Percentiles rank a stretch among this genome's conserved stretches.
phyloP scores from a whole-genome alignment of 495 filamentous ascomycete genomes.

The Penicillium macrosclerotiorum region DNA sequence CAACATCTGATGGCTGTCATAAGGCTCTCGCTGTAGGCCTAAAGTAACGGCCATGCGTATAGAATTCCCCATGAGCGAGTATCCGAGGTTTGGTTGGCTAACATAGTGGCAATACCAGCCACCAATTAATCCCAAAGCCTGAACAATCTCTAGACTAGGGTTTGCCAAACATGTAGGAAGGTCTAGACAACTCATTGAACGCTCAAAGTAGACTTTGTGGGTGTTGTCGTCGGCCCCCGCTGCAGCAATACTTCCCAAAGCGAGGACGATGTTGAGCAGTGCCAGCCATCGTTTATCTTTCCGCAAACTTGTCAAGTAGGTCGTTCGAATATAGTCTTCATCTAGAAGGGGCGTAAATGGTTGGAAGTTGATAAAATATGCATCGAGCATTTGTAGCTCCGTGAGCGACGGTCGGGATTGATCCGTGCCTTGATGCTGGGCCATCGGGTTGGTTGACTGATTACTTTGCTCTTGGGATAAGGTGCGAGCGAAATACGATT shows the following conservation, averaged over 20 bases:
- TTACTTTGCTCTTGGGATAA: background rate
- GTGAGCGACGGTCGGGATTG: slow-evolving; percentile 1
- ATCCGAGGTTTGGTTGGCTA: slow-evolving; percentile 73
- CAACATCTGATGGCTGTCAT: slow-evolving; percentile 6
- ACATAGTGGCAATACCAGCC: slow-evolving; percentile 81
- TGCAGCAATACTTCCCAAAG: slow-evolving; percentile 67
- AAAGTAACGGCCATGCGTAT: slow-evolving; percentile 37
- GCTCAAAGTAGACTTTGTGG: slow-evolving; percentile 68
- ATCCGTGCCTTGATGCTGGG: background rate
- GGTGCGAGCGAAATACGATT: slow-evolving; percentile 30
- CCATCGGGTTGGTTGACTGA: background rate
- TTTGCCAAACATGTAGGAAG: slow-evolving; percentile 58
- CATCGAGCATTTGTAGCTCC: slow-evolving; percentile 52
- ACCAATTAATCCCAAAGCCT: slow-evolving; percentile 67
- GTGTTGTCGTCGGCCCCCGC: slow-evolving; percentile 65
- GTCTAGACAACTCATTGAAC: slow-evolving; percentile 62
- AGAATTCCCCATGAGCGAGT: slow-evolving; percentile 40
- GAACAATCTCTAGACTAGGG: slow-evolving; percentile 64
- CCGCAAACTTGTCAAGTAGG: slow-evolving; percentile 48
- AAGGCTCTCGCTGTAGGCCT: slow-evolving; percentile 17
- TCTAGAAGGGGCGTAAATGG: slow-evolving; percentile 68
- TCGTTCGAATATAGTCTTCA: slow-evolving; percentile 61
- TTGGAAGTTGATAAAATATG: slow-evolving; percentile 69
- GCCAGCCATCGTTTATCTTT: slow-evolving; percentile 65
- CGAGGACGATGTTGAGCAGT: slow-evolving; percentile 71